Conservation (phyloP, 768 basidiomycete species). For the Epithele typhae region DNA sequence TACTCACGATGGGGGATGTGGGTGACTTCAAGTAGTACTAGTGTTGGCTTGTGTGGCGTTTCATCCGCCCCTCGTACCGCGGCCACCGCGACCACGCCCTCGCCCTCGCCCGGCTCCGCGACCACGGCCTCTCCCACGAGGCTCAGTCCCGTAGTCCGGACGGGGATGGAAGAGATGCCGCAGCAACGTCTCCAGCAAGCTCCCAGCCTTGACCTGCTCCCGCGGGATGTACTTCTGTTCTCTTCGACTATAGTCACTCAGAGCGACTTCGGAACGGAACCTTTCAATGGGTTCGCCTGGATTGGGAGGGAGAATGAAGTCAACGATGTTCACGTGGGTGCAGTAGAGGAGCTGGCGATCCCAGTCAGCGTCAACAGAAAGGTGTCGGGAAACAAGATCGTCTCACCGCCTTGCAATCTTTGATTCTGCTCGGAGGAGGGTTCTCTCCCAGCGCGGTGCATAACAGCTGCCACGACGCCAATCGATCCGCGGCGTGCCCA, state of each 20-base stretch:
- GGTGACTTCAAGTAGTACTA: too few relatives aligned
- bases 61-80: too few relatives aligned
- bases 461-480: conserved; percentile 8
- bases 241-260: conserved; percentile 20
- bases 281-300: conserved; percentile 12
- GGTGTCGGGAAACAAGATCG: background rate
- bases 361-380: background rate
- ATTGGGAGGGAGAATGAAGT: conserved; percentile 22
- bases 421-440: conserved; percentile 1
- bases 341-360: conserved; percentile 18
- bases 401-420: conserved; percentile 9
- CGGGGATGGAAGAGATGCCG: conserved; percentile 17
- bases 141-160: background rate
- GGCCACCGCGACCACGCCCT: too few relatives aligned
- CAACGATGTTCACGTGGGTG: conserved; percentile 28
- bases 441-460: conserved; percentile 2
- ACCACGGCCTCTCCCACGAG: background rate
- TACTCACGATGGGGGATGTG: too few relatives aligned
- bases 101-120: too few relatives aligned
- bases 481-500: conserved; percentile 14
- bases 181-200: conserved; percentile 27
- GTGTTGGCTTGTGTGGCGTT: background rate
- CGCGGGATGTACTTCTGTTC: conserved; percentile 25
- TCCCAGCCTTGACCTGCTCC: conserved; percentile 23
- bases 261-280: conserved; percentile 20